Conservation (phyloP, 169 alveolate genomes). For the Eimeria maxima region DNA sequence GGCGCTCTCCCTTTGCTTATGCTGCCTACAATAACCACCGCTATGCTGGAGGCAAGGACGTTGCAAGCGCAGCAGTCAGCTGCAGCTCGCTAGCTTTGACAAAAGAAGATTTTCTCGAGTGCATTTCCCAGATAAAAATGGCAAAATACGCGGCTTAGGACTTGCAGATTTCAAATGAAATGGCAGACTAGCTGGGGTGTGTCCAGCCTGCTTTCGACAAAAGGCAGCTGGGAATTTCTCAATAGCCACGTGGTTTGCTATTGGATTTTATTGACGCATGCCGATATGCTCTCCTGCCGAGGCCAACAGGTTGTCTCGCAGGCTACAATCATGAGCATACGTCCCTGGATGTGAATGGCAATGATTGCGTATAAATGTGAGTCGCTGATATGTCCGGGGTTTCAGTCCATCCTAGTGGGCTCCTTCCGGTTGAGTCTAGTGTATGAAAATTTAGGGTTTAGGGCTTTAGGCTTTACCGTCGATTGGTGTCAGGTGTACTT, state of each 20-base stretch:
- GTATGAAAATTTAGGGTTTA: neutral
- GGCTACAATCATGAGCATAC: neutral
- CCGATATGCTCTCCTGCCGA: neutral
- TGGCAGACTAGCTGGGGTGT: neutral
- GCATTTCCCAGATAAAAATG: neutral
- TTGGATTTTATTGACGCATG: neutral
- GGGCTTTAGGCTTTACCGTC: too few relatives aligned
- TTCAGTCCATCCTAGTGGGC: neutral
- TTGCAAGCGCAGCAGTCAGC: constrained; percentile 40
- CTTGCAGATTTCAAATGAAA: neutral
- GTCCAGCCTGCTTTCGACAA: neutral
- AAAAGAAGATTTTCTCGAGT: constrained; percentile 27
- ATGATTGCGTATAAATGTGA: neutral
- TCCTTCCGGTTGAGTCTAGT: neutral
- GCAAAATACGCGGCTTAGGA: neutral
- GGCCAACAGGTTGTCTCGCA: neutral
- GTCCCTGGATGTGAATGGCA: neutral
- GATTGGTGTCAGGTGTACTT: neutral
- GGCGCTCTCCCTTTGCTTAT: constrained; percentile 44
- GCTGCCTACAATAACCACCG: constrained; percentile 14
- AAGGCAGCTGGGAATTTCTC: neutral
- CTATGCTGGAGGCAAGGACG: constrained; percentile 53
- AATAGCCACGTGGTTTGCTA: neutral
- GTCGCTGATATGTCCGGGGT: neutral
- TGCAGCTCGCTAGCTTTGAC: constrained; percentile 32